Base-by-base conservation (phyloP, 2,329 filamentous ascomycete species). In the Exophiala calicioides region DNA sequence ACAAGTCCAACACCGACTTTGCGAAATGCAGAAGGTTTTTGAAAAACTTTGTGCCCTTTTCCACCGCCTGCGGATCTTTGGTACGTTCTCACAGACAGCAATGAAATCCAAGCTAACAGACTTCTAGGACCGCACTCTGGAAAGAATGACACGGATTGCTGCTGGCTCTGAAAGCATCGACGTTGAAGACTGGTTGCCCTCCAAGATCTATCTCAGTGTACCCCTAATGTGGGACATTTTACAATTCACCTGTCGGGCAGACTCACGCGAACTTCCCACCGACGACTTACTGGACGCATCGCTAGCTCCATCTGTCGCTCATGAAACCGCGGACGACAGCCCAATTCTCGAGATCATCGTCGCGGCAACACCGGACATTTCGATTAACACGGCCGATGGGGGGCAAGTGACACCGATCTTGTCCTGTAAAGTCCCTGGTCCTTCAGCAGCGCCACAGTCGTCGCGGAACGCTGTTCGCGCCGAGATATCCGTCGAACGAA, bases 161-260 rank as follows among this genome's bases (percentile, higher is more conserved):
- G 70, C 72, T 3, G 74, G 74, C 2, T 69, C 73, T 0, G 73
- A 76, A 5, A 70, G 61, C 5, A 67, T 74, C 47, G 72, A 76
- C 10, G 24, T 42, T n/a, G 72, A 76, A 46, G 73, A 76, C 53
- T 77, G 75, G 75, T 71, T 75, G 62, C 75, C 75, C 0, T 75
- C 72, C 16, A 73, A 73, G 36, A 77, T 77, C 35, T 72, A 76
- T 52, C 72, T 78, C 26, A 77, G 72, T 48, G 72, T 77, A 1
- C 72, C 73, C 1, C 56, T 78, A 3, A 77, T 77, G 75, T 77
- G 75, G 75, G 71, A 75, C 27, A 71, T 77, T 7, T 58, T 78
- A 3, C 72, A 76, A 43, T 71, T 76, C 56, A 74, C 71, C 55
- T 75, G 65, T 21, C 64, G 63, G 5, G 61, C 67, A 0, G 65